A percentile compares a stretch with the other conserved stretches of the same genome.
Evolutionary conservation across 2,329 filamentous ascomycete genomes (phyloP).

Genomic region (Penicillium sp.): DNA sequence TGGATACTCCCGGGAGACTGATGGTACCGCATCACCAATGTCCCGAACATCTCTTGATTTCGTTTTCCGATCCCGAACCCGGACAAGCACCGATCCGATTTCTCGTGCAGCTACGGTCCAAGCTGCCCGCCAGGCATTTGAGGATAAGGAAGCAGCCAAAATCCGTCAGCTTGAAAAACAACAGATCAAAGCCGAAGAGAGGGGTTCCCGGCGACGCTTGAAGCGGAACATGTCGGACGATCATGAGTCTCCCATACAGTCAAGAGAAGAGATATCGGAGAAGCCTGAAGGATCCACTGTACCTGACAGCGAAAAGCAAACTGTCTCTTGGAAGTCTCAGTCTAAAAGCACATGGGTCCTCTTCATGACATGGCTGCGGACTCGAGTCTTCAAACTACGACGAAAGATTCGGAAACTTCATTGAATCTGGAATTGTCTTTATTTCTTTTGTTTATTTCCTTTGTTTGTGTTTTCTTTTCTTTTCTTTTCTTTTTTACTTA

Average conservation of each 20-base stretch:
- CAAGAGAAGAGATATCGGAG: conserved; percentile 23
- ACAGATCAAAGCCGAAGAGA: conserved; percentile 49
- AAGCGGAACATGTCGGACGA: conserved; percentile 33
- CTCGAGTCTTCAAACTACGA: conserved; percentile 53
- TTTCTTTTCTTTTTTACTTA: not conserved
- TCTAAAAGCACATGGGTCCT: conserved; percentile 50
- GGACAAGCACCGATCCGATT: conserved; percentile 52
- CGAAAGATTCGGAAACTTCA: conserved; percentile 33
- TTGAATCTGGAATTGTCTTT: conserved; percentile 13
- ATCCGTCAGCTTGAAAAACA: conserved; percentile 55
- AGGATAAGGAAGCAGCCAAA: conserved; percentile 60
- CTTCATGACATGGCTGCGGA: conserved; percentile 58
- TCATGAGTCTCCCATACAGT: conserved; percentile 12
- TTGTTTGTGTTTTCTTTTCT: not conserved
- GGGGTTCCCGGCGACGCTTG: conserved; percentile 42
- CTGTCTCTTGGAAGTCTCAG: conserved; percentile 33
- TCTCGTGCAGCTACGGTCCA: conserved; percentile 57
- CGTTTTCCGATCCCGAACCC: conserved; percentile 52
- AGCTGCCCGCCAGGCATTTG: conserved; percentile 57
- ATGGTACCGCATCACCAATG: conserved; percentile 53
- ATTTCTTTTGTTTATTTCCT: conserved; percentile 30
- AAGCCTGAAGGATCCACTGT: conserved; percentile 12
- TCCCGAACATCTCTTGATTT: conserved; percentile 59
- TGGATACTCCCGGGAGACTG: conserved; percentile 51
- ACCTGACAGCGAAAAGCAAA: conserved; percentile 10